Conservation (phyloP, 352 stramenopile genomes). For the Phytophthora sp. region DNA sequence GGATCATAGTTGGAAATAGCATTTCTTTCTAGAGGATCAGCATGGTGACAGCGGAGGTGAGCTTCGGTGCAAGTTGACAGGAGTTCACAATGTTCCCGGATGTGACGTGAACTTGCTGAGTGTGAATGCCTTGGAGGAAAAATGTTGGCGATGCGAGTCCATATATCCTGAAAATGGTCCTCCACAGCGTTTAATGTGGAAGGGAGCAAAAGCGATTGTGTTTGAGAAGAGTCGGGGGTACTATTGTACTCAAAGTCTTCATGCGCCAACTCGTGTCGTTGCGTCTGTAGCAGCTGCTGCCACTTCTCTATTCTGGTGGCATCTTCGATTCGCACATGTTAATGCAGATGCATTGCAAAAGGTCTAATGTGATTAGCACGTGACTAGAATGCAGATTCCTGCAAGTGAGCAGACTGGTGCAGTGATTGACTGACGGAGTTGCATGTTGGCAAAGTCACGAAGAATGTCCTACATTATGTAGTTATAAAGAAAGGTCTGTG, state of each 20-base stretch:
- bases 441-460: neutral
- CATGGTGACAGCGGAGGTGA: neutral
- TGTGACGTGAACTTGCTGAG: neutral
- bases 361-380: neutral
- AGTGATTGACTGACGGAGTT: neutral
- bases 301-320: neutral
- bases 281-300: neutral
- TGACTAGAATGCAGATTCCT: neutral
- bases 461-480: neutral
- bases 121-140: neutral
- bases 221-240: neutral
- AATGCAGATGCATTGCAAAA: neutral
- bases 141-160: neutral
- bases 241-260: neutral
- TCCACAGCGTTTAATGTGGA: neutral
- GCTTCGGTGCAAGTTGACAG: neutral
- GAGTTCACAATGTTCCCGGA: neutral
- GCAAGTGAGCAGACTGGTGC: neutral
- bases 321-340: neutral
- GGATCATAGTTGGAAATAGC: neutral
- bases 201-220: neutral
- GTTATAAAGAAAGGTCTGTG: neutral
- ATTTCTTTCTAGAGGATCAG: neutral
- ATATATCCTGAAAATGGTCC: neutral
- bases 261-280: neutral